A percentile compares a stretch with the other conserved stretches of the same genome.
Conservation (phyloP, 2,329 filamentous ascomycete genomes). For the Leptographium radiaticola region DNA sequence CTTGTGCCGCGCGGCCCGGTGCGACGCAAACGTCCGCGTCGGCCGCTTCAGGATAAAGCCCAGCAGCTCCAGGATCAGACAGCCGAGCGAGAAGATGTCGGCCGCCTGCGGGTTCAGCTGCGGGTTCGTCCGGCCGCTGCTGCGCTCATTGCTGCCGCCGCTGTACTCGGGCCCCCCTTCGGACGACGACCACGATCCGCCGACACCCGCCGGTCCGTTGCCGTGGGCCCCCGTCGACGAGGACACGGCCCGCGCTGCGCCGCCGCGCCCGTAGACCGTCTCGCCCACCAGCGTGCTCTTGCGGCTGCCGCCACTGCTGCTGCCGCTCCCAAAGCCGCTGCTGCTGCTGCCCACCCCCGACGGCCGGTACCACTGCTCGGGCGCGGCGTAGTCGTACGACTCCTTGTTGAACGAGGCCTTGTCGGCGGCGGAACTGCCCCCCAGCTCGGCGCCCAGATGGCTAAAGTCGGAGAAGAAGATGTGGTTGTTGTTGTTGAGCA, state of each 20-base stretch:
- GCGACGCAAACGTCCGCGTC: conserved; percentile 49
- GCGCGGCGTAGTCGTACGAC: conserved; percentile 59
- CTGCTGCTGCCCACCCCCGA: conserved; percentile 8
- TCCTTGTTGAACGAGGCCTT: conserved; percentile 48
- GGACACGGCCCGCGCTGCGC: neutral
- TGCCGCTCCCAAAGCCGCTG: conserved; percentile 18
- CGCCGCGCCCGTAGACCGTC: neutral
- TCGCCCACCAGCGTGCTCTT: neutral
- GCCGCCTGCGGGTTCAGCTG: conserved; percentile 42
- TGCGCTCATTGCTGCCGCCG: neutral
- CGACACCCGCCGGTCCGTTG: conserved; percentile 4
- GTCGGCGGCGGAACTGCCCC: conserved; percentile 23
- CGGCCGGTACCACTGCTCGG: conserved; percentile 46
- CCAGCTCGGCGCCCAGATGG: conserved; percentile 29
- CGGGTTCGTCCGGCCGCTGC: conserved; percentile 16
- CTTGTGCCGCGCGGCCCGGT: conserved; percentile 54
- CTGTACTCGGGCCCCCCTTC: neutral
- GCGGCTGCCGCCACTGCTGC: conserved; percentile 20
- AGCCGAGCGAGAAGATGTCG: conserved; percentile 62
- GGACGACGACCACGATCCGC: neutral
- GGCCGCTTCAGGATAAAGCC: conserved; percentile 57
- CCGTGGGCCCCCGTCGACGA: conserved; percentile 4
- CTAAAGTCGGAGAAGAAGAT: conserved; percentile 56
- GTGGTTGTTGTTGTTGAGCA: conserved; percentile 51
- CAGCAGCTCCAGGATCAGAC: conserved; percentile 59